These are phyloP conservation scores for Angomonas ambiguus DNA, from an alignment of 208 protist species.

Conservation along the genomic window DNA sequence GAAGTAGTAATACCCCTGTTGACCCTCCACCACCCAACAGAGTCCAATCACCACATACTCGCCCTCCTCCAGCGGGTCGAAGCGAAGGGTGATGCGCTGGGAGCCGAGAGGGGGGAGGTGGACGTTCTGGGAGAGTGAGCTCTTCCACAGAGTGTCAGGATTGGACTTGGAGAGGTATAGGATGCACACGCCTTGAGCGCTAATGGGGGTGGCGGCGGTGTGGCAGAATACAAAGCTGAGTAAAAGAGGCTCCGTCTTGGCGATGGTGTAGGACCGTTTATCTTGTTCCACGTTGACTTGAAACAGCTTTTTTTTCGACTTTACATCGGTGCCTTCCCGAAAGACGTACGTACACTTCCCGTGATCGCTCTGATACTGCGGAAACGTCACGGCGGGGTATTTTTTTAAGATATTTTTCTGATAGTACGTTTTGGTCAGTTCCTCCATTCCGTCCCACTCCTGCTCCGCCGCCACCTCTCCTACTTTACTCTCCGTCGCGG, in stretches of 20 bases:
- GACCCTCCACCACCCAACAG: conserved; percentile 48
- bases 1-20: conserved; percentile 85
- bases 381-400: conserved; percentile 19
- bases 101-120: conserved; percentile 24
- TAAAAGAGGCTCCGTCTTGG: conserved; percentile 54
- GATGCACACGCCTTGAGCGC: conserved; percentile 41
- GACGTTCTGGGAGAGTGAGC: conserved; percentile 49
- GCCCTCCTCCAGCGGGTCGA: conserved; percentile 51
- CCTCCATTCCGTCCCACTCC: conserved; percentile 75
- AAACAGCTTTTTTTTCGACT: neutral
- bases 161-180: conserved; percentile 48
- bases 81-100: conserved; percentile 40
- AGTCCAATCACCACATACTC: conserved; percentile 75
- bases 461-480: conserved; percentile 34
- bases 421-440: conserved; percentile 22
- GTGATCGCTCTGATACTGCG: conserved; percentile 11
- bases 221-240: conserved; percentile 62
- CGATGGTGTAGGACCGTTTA: conserved; percentile 32
- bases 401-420: conserved; percentile 12
- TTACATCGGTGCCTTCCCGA: neutral
- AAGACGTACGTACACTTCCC: conserved; percentile 5
- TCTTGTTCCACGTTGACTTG: neutral
- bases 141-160: conserved; percentile 71
- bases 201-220: conserved; percentile 45
- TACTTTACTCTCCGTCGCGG: conserved; percentile 24